Evolutionary conservation across 1,139 yeast genomes (phyloP).

Genomic region (Pneumocystis canis): DNA sequence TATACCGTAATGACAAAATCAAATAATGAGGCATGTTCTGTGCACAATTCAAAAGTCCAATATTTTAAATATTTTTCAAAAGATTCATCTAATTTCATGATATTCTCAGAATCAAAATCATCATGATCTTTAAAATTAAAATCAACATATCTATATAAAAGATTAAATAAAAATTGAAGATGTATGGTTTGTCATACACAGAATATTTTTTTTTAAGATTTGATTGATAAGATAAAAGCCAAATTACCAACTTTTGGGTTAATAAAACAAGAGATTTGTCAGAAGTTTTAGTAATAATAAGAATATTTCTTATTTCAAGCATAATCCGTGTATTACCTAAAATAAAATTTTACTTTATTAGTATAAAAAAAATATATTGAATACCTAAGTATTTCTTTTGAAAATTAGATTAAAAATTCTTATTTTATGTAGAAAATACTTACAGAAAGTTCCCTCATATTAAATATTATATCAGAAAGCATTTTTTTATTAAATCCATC

Average conservation of each 20-base stretch:
- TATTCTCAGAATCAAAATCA: slow-evolving; percentile 11
- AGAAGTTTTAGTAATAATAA: slow-evolving; percentile 56
- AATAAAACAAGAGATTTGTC: slow-evolving; percentile 43
- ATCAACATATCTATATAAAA: neutral
- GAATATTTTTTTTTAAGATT: slow-evolving; percentile 1
- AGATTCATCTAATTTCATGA: neutral
- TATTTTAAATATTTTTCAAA: slow-evolving; percentile 32
- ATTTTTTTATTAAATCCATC: slow-evolving; percentile 25
- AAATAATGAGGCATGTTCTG: slow-evolving; percentile 32
- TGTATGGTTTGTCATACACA: neutral
- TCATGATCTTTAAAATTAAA: slow-evolving; percentile 22
- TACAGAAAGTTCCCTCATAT: slow-evolving; percentile 27
- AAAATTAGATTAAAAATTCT: neutral
- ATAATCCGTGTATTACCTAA: slow-evolving; percentile 34
- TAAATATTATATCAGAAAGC: slow-evolving; percentile 28
- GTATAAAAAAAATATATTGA: slow-evolving; percentile 1
- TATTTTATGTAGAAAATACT: neutral
- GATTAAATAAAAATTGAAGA: neutral
- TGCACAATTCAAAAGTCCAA: slow-evolving; percentile 45
- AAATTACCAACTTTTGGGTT: slow-evolving; percentile 44
- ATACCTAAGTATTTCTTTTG: slow-evolving; percentile 22
- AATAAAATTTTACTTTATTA: neutral
- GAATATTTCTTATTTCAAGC: slow-evolving; percentile 41
- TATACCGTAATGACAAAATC: slow-evolving; percentile 38
- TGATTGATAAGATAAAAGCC: slow-evolving; percentile 30